A percentile compares a stretch with the other conserved stretches of the same genome.
These are phyloP conservation scores for Leccinum imitatum DNA, from an alignment of 768 basidiomycete species.

Conservation along the genomic window DNA sequence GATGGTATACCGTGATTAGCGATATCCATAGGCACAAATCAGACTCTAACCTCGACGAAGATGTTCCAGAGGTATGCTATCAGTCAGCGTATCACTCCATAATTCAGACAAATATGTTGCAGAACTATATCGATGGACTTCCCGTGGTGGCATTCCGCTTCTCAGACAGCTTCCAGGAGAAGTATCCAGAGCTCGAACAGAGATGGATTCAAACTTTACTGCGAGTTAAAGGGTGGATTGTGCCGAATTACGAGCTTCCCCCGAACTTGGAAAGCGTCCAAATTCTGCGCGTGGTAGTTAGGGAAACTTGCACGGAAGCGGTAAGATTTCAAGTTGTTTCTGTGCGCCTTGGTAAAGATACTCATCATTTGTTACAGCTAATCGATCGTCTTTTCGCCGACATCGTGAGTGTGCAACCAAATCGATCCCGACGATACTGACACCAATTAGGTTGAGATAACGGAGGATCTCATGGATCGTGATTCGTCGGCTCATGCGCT, in stretches of 20 bases:
- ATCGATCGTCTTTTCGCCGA: conserved; percentile 66
- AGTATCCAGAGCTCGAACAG: conserved; percentile 59
- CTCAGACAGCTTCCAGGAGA: conserved; percentile 49
- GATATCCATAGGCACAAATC: conserved; percentile 51
- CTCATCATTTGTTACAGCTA: conserved; percentile 40
- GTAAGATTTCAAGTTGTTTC: conserved; percentile 33
- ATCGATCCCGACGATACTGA: conserved; percentile 6
- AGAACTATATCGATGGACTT: conserved; percentile 49
- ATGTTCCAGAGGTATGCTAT: conserved; percentile 52
- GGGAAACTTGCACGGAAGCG: conserved; percentile 53
- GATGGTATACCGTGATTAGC: conserved; percentile 51
- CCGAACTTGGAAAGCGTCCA: conserved; percentile 50
- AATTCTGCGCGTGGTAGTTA: conserved; percentile 63
- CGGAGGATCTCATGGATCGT: conserved; percentile 51
- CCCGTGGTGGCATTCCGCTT: conserved; percentile 57
- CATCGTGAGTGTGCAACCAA: conserved; percentile 47
- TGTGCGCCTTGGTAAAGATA: conserved; percentile 23
- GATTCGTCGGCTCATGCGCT: conserved; percentile 54
- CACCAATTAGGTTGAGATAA: conserved; percentile 54
- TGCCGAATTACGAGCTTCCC: conserved; percentile 60
- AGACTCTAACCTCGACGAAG: conserved; percentile 41
- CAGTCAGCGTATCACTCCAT: conserved; percentile 4
- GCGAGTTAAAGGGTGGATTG: conserved; percentile 54
- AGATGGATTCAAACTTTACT: conserved; percentile 54
- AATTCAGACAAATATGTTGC: conserved; percentile 1